Base-by-base conservation (phyloP, 2,329 filamentous ascomycete genomes). In the Trichophaea hybrida region DNA sequence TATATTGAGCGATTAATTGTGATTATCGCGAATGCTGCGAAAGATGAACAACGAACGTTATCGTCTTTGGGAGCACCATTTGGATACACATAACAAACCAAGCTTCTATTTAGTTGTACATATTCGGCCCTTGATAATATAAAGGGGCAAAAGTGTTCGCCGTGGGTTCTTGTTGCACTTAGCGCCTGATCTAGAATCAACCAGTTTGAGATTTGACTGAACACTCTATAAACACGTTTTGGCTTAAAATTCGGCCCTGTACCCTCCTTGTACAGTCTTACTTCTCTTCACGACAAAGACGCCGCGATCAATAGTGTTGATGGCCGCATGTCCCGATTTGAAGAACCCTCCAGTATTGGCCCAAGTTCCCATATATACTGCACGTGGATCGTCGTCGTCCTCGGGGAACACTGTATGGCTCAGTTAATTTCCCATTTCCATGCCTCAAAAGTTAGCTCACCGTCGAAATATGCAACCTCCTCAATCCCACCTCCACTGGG, bases 301-400 rank as follows among this genome's bases (percentile, higher is more conserved):
- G 6, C 74, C 74, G 6, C 73, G 67, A 60, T 78, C 76, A 61
- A 78, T 77, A 2, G 75, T 77, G 67, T 78, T 78, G 55, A 77
- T 69, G 12, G 76, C 70, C 46, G 77, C 71, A 61, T 66, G 75
- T 6, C 74, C 74, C 48, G 69, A 72, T 35, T 70, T 69, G 59
- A 75, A 75, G 55, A 69, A 64, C 1, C 63, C 64, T 62, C 75
- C 75, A 8, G 13, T 17, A 57, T 69, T 72, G 37, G 71, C 71
- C 74, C 74, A 75, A 1, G 71, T 73, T 8, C 74, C 74, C 5
- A 74, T 71, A 62, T 75, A 76, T 5, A 75, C 65, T 4, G 66
- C 65, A n/a, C 74, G 74, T 31, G 72, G 72, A 4, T 70, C 69
- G 2, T 69, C 49, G 61, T 75, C 73, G 54, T 75, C 73, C 59